Percentiles rank a stretch among this genome's conserved stretches.
Conservation (phyloP, 805 yeast species). For the Saccharomycopsis schoenii region DNA sequence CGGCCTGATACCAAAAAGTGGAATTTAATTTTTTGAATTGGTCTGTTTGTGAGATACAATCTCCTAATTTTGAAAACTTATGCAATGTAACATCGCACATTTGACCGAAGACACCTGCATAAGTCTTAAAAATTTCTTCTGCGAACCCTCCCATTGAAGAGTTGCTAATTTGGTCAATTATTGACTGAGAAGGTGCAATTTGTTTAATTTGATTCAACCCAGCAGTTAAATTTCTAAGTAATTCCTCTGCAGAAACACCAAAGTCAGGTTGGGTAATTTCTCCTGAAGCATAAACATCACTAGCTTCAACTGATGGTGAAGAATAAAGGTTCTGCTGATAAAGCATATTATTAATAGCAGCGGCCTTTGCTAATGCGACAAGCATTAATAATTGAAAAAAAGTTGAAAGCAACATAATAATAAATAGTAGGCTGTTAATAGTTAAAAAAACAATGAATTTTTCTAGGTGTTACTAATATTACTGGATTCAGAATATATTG, state of each 20-base stretch:
- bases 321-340: neutral
- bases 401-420: neutral
- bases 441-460: neutral
- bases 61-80: conserved; percentile 13
- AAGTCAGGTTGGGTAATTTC: neutral
- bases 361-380: neutral
- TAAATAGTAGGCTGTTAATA: neutral
- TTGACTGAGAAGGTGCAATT: neutral
- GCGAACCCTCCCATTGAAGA: neutral
- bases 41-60: conserved; percentile 13
- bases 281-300: conserved; percentile 1
- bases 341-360: neutral
- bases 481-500: neutral
- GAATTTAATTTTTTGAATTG: conserved; percentile 6
- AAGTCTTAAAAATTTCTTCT: neutral
- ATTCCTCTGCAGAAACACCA: neutral
- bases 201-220: neutral
- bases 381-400: neutral
- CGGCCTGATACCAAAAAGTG: conserved; percentile 18
- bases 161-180: neutral
- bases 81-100: conserved; percentile 8
- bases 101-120: conserved; percentile 10
- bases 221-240: neutral
- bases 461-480: too few species aligned
- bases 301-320: neutral